Base-by-base conservation (phyloP, 352 stramenopile species). In the Phytophthora uliginosa region DNA sequence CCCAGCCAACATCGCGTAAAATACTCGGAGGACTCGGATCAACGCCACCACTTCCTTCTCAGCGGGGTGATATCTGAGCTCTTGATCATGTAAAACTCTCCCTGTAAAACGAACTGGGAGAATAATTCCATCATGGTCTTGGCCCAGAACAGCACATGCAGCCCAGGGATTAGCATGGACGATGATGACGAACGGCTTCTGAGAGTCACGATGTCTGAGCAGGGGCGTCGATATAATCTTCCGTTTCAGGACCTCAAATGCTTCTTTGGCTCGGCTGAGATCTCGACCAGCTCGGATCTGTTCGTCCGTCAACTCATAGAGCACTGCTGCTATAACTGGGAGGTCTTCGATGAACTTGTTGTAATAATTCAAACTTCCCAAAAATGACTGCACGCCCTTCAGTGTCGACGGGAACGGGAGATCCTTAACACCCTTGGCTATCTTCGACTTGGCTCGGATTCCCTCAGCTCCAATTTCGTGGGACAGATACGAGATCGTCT, bases 261-360 rank as follows among this genome's bases (percentile, higher is more conserved):
- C 28, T n/a, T 59, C 52, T 4, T 59, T 59, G 7, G 5, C 52
- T 7, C 17, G 31, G 5, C 9, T 28, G 26, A 59, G 31, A 10
- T 45, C 52, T 3, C 53, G 31, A 2, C 53, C 53, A 1, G 53
- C 4, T 5, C 17, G 28, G 0, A 59, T 12, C 5, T 40, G 53
- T 12, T 59, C 31, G 18, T 59, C 53, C 0, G 53, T 31, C 0
- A 59, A 3, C 10, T 45, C 53, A 3, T 59, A 59, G 6, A 59
- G 22, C 2, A 59, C 31, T 1, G 53, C 53, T 2, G 53, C 53
- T 2, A 45, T 28, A 0, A 59, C 52, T n/a, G 31, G 20, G 10
- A 59, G 45, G 18, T 59, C 31, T 47, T 59, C 28, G 8, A 59
- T 59, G 9, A 59, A 59, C 53, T 59, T 59, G 31, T 59, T 28